These are phyloP conservation scores for Coniochaeta pulveracea DNA, from an alignment of 2,329 filamentous ascomycete species.

Conservation along the genomic window DNA sequence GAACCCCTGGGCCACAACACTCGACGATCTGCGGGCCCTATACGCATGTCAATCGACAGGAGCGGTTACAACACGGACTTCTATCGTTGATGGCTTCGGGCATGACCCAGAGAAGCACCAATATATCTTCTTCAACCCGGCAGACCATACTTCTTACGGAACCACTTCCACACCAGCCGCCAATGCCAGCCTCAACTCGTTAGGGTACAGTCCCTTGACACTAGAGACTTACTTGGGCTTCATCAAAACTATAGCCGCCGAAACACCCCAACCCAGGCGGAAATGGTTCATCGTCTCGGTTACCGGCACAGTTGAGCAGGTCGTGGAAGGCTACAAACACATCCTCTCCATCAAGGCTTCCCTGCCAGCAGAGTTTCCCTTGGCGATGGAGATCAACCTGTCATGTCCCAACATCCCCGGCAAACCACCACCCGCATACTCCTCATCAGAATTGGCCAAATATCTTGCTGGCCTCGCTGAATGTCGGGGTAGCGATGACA, in stretches of 20 bases:
- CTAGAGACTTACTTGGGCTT: slow-evolving; percentile 48
- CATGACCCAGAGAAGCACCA: slow-evolving; percentile 52
- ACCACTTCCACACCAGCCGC: slow-evolving; percentile 4
- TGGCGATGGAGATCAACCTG: slow-evolving; percentile 68
- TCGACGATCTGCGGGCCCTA: slow-evolving; percentile 48
- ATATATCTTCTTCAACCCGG: slow-evolving; percentile 49
- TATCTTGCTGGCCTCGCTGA: slow-evolving; percentile 42
- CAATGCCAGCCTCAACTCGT: slow-evolving; percentile 51
- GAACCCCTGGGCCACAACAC: slow-evolving; percentile 62
- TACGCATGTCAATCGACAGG: slow-evolving; percentile 54
- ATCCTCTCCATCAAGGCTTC: slow-evolving; percentile 28
- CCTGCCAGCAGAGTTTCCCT: slow-evolving; percentile 25
- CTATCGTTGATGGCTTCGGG: slow-evolving; percentile 50
- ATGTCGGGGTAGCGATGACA: neutral
- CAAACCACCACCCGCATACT: slow-evolving; percentile 62
- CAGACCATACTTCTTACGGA: slow-evolving; percentile 13
- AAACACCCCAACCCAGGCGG: slow-evolving; percentile 6
- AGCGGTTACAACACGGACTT: slow-evolving; percentile 65
- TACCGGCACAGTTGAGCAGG: slow-evolving; percentile 49
- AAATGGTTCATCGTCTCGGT: slow-evolving; percentile 63
- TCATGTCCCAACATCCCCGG: slow-evolving; percentile 65
- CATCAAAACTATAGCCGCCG: slow-evolving; percentile 33
- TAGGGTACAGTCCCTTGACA: slow-evolving; percentile 60
- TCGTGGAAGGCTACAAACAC: slow-evolving; percentile 41
- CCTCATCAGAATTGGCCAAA: slow-evolving; percentile 30